Base-by-base conservation (phyloP, 768 basidiomycete species). In the Neoboletus brunneissimus region DNA sequence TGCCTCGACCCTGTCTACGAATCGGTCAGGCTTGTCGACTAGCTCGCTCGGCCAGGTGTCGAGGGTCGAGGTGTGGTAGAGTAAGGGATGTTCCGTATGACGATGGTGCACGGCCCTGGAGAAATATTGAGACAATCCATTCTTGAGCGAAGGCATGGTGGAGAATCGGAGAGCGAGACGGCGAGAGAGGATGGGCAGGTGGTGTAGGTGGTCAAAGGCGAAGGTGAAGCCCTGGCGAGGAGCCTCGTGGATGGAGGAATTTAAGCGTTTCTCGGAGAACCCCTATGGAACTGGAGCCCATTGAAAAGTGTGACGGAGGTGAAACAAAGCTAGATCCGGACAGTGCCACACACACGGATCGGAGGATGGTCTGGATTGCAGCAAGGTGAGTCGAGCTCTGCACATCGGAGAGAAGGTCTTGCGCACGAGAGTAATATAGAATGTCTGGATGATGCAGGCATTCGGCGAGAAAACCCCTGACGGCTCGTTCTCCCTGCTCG, bases 31-130 rank as follows among this genome's bases (percentile, higher is more conserved):
- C 31, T 49, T 53, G 34, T 35, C 27, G 5, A 25, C 43, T 12
- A 60, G 15, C 5, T 56, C 50, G 9, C n/a, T 32, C 7, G 59
- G 59, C 60, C 54, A 61, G 13, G 11, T n/a, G 23, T 61, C 58
- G 23, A 61, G 54, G 3, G 58, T 15, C 0, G n/a, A n/a, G n/a
- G n/a, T n/a, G n/a, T n/a, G n/a, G n/a, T n/a, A n/a, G n/a, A n/a
- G n/a, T n/a, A 58, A 60, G 18, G 53, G 2, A 11, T 35, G 2
- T 12, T 57, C 56, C 2, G 16, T 1, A 32, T 25, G 48, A 4
- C 6, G 29, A 43, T 60, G 58, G 32, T 60, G 54, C 3, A 60
- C 51, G 18, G 52, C 51, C 9, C 53, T 60, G 22, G 58, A 49
- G 37, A 60, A 53, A 40, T 60, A 61, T 3, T 56, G 58, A 2